These are phyloP conservation scores for Termitomyces sp. DNA, from an alignment of 768 basidiomycete genomes.

Conservation along the genomic window DNA sequence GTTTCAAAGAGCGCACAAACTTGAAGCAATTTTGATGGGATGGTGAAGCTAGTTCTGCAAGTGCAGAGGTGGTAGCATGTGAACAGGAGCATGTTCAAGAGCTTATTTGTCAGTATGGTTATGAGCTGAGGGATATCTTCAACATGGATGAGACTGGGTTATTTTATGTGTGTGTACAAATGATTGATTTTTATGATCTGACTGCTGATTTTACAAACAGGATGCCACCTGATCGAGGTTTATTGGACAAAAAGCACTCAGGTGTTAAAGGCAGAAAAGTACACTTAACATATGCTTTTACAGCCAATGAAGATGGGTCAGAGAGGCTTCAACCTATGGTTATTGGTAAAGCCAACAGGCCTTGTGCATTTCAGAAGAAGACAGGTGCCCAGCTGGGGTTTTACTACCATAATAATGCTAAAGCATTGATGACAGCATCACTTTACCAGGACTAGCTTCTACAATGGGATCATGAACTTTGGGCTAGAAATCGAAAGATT, in stretches of 20 bases:
- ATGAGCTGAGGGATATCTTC: no score
- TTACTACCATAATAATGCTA: not conserved
- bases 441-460: not conserved
- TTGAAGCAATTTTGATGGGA: no score
- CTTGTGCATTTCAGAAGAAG: not conserved
- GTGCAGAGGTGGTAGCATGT: no score
- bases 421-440: not conserved
- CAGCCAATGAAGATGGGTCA: not conserved
- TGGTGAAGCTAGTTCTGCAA: no score
- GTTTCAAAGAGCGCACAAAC: no score
- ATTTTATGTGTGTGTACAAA: not conserved
- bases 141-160: not conserved
- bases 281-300: not conserved
- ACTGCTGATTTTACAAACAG: not conserved
- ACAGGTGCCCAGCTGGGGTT: not conserved
- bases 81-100: no score
- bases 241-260: not conserved
- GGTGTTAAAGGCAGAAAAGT: not conserved
- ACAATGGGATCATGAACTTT: not conserved
- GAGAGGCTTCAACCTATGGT: not conserved
- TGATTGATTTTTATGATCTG: not conserved
- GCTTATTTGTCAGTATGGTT: no score
- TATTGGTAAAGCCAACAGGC: not conserved
- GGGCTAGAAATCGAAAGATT: no score
- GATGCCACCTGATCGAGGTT: no score